phyloP scores from a whole-genome alignment of 225 moss, liverwort and hornwort species.

The Neckera pumila region DNA sequence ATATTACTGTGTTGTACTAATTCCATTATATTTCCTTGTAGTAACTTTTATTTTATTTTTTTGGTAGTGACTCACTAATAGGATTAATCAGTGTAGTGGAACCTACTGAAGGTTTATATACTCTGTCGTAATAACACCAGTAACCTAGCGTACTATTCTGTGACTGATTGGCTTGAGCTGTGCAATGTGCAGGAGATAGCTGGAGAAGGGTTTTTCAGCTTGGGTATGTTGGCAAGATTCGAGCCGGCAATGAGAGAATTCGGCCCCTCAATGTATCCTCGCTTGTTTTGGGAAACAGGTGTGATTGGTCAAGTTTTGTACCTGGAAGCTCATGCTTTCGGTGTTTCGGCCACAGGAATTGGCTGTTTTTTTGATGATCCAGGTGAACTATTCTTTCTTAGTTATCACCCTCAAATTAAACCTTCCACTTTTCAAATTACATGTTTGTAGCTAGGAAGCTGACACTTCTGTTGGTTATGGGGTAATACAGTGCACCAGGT shows the following conservation, averaged over 20 bases:
- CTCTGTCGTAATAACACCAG: background rate
- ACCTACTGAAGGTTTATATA: background rate
- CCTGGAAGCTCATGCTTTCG: slow-evolving; percentile 76
- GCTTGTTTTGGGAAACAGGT: slow-evolving; percentile 84
- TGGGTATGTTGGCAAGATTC: slow-evolving; percentile 81
- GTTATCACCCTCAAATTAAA: background rate
- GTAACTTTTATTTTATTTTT: background rate
- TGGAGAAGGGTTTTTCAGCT: slow-evolving; percentile 72
- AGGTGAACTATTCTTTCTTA: slow-evolving; percentile 12
- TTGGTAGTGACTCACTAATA: background rate
- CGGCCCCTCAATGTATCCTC: slow-evolving; percentile 67
- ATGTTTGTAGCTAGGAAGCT: background rate
- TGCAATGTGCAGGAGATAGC: slow-evolving; percentile 62
- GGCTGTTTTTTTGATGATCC: slow-evolving; percentile 84
- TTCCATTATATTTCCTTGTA: background rate
- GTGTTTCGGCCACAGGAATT: slow-evolving; percentile 81
- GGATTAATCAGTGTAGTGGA: background rate
- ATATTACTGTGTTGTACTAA: background rate
- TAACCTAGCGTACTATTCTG: background rate
- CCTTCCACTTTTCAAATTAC: background rate
- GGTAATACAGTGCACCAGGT: slow-evolving; percentile 53
- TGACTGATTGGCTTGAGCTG: background rate
- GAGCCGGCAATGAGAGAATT: slow-evolving; percentile 47
- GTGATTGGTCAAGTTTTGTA: slow-evolving; percentile 74
- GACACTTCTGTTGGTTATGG: slow-evolving; percentile 3